Base-by-base conservation (phyloP, 495 filamentous ascomycete genomes). In the Niebla homalea region DNA sequence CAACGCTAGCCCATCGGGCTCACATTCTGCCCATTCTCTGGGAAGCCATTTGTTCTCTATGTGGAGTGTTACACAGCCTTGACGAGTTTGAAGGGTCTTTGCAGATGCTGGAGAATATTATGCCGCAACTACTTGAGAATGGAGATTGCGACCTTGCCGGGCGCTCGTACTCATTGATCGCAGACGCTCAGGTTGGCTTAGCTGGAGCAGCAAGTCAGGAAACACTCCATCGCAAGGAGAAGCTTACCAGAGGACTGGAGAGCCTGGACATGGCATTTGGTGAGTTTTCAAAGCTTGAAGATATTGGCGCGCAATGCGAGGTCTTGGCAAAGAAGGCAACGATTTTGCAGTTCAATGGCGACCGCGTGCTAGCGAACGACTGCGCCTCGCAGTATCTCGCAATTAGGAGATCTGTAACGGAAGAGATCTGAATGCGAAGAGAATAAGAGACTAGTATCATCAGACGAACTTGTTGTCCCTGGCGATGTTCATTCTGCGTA, bases 251-350 rank as follows among this genome's bases (percentile, higher is more conserved):
- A 39, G 84, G 80, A 3, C 57, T 85, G 37, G 79, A 77, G 37
- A 80, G 80, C 29, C 72, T 89, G 29, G 83, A 86, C 52, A 73
- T 67, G 44, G 80, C 85, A 7, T 79, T 80, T 59, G 64, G 73
- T 60, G 77, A 84, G 49, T 93, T 75, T 55, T 78, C 84, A 37
- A 72, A 74, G 23, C 73, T 89, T 29, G 82, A 87, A 60, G 87
- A 94, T 66, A 68, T 82, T 16, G 64, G 72, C 19, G 84, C 80
- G 35, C 83, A 86, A 63, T 83, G 83, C 60, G 84, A 88, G 67
- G 81, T 86, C 78, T 77, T 93, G 70, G 84, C 84, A 2, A 90
- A 90, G 68, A 89, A 88, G 63, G 84, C 86, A 15, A 83, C 83
- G 8, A 71, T 94, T 37, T 84, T 86, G 75, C 80, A 81, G 62